Conservation (phyloP, 192 early-diverging fungal species). For the Coemansia sp. region DNA sequence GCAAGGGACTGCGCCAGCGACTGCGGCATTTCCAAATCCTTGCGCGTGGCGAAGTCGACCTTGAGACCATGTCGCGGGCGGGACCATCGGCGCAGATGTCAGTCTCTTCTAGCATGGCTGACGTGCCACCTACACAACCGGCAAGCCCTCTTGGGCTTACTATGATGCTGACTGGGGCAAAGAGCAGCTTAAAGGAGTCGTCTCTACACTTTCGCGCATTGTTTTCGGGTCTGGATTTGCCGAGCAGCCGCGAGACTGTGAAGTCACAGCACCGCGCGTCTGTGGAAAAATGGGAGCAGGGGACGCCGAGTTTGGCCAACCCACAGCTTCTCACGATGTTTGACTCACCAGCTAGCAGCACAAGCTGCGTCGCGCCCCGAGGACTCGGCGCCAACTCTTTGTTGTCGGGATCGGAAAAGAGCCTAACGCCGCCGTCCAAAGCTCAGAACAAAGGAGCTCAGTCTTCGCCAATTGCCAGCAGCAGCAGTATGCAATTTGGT, state of each 20-base stretch:
- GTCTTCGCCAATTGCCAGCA: background rate
- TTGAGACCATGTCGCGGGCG: conserved; percentile 10
- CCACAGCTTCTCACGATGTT: conserved; percentile 17
- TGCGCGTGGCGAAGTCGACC: conserved; percentile 20
- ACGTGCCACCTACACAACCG: background rate
- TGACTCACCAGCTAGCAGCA: conserved; percentile 8
- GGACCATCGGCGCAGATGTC: background rate
- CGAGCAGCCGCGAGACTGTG: background rate
- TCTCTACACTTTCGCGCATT: conserved; percentile 26
- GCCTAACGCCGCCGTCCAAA: background rate
- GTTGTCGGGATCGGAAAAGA: background rate
- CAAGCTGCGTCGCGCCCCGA: background rate
- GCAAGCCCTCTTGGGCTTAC: background rate
- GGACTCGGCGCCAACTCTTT: background rate
- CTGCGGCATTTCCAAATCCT: conserved; percentile 36
- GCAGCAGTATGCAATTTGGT: conserved; percentile 8
- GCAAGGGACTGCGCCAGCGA: conserved; percentile 23
- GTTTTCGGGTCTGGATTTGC: conserved; percentile 23
- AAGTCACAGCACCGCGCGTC: conserved; percentile 11
- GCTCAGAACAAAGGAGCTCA: background rate
- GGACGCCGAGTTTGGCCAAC: conserved; percentile 11
- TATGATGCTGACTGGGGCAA: conserved; percentile 15
- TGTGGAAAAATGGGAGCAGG: conserved; percentile 12
- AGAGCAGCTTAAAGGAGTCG: conserved; percentile 31
- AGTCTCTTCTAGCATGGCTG: background rate